These are phyloP conservation scores for Pythium dissotocum DNA, from an alignment of 352 stramenopile species.

Conservation along the genomic window DNA sequence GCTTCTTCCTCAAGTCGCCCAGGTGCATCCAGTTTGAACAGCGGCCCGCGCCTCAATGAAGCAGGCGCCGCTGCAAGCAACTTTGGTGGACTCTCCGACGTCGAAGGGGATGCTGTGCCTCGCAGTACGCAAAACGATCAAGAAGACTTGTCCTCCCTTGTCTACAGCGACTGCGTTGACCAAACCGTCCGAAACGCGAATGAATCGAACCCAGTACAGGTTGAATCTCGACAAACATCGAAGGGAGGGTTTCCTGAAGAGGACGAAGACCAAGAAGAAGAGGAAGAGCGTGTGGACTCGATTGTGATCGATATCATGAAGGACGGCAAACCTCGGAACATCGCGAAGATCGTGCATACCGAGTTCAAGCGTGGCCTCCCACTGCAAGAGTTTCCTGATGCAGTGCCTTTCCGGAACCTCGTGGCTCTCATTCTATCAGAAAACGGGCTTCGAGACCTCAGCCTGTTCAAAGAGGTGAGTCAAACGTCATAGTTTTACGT, in stretches of 20 bases:
- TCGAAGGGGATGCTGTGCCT: not conserved
- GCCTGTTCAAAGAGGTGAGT: slow-evolving; percentile 59
- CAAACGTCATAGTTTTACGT: no score
- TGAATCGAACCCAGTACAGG: not conserved
- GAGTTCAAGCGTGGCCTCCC: slow-evolving; percentile 46
- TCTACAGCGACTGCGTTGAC: not conserved
- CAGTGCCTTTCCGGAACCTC: slow-evolving; percentile 59
- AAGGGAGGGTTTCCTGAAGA: slow-evolving; percentile 13
- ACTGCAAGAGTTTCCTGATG: slow-evolving; percentile 51
- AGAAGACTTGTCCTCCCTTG: slow-evolving; percentile 6
- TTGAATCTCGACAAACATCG: not conserved
- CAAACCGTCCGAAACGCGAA: not conserved
- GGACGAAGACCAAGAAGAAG: slow-evolving; percentile 36
- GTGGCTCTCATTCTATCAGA: slow-evolving; percentile 60
- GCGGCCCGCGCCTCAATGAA: not conserved
- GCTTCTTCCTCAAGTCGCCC: not conserved
- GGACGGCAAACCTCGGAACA: slow-evolving; percentile 49
- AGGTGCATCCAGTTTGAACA: not conserved
- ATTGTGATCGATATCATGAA: slow-evolving; percentile 52
- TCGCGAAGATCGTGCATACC: slow-evolving; percentile 53
- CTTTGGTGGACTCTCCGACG: slow-evolving; percentile 1
- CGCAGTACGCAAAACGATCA: not conserved
- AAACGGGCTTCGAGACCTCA: slow-evolving; percentile 52
- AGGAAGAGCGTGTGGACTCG: slow-evolving; percentile 43
- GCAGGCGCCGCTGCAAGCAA: not conserved